These are phyloP conservation scores for Aspergillus pseudoterreus DNA, from an alignment of 2,329 filamentous ascomycete genomes.

Conservation along the genomic window DNA sequence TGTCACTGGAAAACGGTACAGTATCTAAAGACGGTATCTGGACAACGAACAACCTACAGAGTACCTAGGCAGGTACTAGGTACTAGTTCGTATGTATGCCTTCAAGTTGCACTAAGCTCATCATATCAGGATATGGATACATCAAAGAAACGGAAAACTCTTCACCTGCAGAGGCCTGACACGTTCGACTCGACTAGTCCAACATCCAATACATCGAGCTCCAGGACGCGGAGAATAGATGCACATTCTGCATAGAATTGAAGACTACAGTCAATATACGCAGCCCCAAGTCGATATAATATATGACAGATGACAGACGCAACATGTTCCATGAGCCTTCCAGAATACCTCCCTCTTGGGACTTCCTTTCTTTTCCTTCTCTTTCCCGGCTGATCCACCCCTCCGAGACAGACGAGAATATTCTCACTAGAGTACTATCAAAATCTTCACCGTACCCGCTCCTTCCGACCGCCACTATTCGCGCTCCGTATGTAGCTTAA, in stretches of 20 bases:
- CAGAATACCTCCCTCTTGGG: slow-evolving; percentile 4
- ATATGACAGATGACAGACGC: background rate
- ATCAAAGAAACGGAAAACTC: slow-evolving; percentile 2
- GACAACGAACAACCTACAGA: background rate
- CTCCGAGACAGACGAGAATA: background rate
- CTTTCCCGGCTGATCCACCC: slow-evolving; percentile 7
- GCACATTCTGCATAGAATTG: background rate
- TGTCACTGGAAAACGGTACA: background rate
- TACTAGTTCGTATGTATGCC: background rate
- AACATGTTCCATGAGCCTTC: slow-evolving; percentile 8
- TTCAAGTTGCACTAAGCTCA: background rate
- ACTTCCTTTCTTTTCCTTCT: slow-evolving; percentile 1
- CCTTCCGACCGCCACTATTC: slow-evolving; percentile 10
- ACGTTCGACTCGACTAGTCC: background rate
- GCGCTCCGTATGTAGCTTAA: slow-evolving; percentile 4
- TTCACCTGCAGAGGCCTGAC: background rate
- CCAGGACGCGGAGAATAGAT: background rate
- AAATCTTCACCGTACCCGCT: slow-evolving; percentile 6
- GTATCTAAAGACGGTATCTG: background rate
- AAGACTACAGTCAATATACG: too few species aligned
- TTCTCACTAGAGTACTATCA: background rate
- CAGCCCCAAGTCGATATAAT: background rate
- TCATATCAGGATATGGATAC: slow-evolving; percentile 2
- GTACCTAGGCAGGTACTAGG: background rate
- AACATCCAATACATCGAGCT: background rate